phyloP scores from a whole-genome alignment of 345 rosid genomes.

The Eucalyptus urophylla region DNA sequence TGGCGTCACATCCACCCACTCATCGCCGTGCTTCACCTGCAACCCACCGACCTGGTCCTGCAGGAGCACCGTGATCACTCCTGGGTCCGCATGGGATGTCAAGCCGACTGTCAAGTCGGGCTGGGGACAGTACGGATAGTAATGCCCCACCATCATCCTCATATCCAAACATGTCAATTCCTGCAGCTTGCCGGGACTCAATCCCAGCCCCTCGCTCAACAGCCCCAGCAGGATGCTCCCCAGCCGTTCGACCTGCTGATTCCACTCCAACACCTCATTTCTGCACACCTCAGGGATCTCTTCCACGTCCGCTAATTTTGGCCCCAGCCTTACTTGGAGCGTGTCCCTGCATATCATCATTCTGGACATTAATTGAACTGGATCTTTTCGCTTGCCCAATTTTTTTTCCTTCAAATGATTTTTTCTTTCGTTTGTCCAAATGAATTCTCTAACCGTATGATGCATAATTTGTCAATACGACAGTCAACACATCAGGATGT shows the following conservation, averaged over 20 bases:
- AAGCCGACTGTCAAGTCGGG: conserved; percentile 42
- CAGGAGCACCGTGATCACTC: conserved; percentile 22
- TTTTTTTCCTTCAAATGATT: not conserved
- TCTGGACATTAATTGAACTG: not conserved
- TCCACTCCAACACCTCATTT: conserved; percentile 26
- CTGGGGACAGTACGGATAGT: conserved; percentile 44
- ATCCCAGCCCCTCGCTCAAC: conserved; percentile 37
- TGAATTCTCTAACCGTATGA: not conserved
- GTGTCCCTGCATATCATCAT: conserved; percentile 24
- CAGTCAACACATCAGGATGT: not conserved
- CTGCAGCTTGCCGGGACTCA: conserved; percentile 14
- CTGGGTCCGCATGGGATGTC: conserved; percentile 36
- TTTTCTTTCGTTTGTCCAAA: not conserved
- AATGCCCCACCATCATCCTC: conserved; percentile 30
- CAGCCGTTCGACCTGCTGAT: conserved; percentile 1
- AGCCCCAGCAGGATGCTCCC: conserved; percentile 26
- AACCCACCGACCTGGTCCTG: conserved; percentile 36
- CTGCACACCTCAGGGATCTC: conserved; percentile 39
- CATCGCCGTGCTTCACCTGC: conserved; percentile 31
- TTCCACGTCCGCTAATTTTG: not conserved
- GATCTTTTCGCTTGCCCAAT: not conserved
- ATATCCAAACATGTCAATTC: conserved; percentile 19
- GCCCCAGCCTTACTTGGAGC: conserved; percentile 18
- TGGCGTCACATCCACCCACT: conserved; percentile 42
- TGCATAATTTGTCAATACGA: not conserved